phyloP scores from a whole-genome alignment of 441 rosid species.

The Eruca vesicaria region DNA sequence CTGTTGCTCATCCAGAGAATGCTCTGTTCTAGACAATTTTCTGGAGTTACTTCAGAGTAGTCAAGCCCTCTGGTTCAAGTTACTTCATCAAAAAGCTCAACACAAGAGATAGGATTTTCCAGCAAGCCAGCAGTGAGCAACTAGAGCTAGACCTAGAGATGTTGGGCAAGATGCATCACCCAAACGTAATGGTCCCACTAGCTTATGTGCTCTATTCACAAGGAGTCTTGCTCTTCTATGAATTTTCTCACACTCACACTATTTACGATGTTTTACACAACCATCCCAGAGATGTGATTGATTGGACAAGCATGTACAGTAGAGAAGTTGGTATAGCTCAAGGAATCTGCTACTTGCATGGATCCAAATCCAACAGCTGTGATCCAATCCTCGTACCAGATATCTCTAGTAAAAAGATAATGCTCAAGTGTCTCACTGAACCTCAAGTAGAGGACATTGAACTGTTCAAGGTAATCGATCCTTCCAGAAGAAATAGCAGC shows the following conservation, averaged over 20 bases:
- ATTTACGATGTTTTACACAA: slow-evolving; percentile 64
- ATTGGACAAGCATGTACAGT: slow-evolving; percentile 87
- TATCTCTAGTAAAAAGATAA: slow-evolving; percentile 69
- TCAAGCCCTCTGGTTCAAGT: slow-evolving; percentile 69
- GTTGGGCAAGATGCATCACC: slow-evolving; percentile 73
- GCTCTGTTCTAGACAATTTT: slow-evolving; percentile 55
- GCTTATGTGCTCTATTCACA: slow-evolving; percentile 68
- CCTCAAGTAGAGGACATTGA: slow-evolving; percentile 83
- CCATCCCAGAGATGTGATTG: slow-evolving; percentile 44
- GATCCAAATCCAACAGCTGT: slow-evolving; percentile 38
- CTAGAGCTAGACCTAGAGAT: slow-evolving; percentile 65
- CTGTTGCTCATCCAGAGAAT: slow-evolving; percentile 49
- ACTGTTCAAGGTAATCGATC: slow-evolving; percentile 80
- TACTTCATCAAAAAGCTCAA: slow-evolving; percentile 76
- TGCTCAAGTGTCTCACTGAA: slow-evolving; percentile 75
- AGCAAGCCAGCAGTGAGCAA: slow-evolving; percentile 55
- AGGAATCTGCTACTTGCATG: slow-evolving; percentile 81
- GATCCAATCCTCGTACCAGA: slow-evolving; percentile 75
- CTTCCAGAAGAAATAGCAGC: slow-evolving; percentile 80
- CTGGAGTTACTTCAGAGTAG: slow-evolving; percentile 70
- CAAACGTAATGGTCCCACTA: slow-evolving; percentile 80
- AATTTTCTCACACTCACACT: slow-evolving; percentile 55
- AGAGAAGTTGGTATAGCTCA: slow-evolving; percentile 85
- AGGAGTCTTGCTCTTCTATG: slow-evolving; percentile 74
- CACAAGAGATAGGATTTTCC: slow-evolving; percentile 79